Base-by-base conservation (phyloP, 2,329 filamentous ascomycete genomes). In the Thermoascus crustaceus region DNA sequence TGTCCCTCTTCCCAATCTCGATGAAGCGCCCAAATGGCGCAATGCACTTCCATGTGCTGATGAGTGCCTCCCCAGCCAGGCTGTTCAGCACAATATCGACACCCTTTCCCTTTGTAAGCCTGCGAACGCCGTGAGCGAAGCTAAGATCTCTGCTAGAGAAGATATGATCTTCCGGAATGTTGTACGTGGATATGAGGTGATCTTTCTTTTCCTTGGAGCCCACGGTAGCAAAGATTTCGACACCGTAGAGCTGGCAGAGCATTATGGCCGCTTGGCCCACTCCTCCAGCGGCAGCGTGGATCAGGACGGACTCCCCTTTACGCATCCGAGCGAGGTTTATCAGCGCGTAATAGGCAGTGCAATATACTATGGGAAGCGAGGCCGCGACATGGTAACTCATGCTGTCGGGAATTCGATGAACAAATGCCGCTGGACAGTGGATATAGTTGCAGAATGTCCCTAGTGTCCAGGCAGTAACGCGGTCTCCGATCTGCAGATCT, bases 11-110 rank as follows among this genome's bases (percentile, higher is more conserved):
- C 2, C 52, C 52, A 32, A 58, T 43, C 20, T 60, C 54, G 3
- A 60, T 29, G 31, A 60, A 43, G 20, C 33, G 41, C 2, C 56
- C 56, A 32, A 47, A 50, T 5, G 34, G 10, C 2, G 53, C 52
- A 26, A 55, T 36, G 33, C 48, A 53, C 11, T 45, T 30, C 51
- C 54, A 55, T 2, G 49, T 47, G 10, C 35, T 40, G 4, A 39
- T 41, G 2, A 53, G 20, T 4, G 38, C 30, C 8, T 46, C 46
- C 4, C 49, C 49, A 2, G 42, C 31, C 1, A 51, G 39, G 1
- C 41, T 46, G 35, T 52, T 53, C 9, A 54, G 33, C 2, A 60
- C 46, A 1, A 59, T 26, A 39, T 63, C 60, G 13, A 62, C 55
- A 3, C 60, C 60, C 2, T 37, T 24, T 3, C 51, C 51, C 7